phyloP scores from a whole-genome alignment of 352 stramenopile genomes.

The Phytophthora cryptogea region DNA sequence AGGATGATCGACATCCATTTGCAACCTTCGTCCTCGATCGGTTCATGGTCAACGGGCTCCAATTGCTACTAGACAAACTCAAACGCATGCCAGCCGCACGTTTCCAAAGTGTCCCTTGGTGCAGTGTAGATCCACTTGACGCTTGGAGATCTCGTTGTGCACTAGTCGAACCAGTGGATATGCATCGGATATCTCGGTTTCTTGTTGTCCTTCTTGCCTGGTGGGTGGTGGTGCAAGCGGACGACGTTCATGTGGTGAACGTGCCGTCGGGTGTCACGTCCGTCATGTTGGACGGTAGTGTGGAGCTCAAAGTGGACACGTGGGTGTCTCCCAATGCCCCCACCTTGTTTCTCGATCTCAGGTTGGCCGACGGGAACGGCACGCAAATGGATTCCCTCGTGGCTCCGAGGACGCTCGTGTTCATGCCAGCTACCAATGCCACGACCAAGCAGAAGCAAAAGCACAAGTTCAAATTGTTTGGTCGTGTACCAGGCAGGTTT shows the following conservation, averaged over 20 bases:
- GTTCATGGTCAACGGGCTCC: neutral
- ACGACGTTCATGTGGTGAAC: slow-evolving; percentile 39
- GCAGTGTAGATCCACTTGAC: slow-evolving; percentile 3
- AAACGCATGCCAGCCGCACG: slow-evolving; percentile 10
- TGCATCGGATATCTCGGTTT: slow-evolving; percentile 2
- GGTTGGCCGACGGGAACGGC: slow-evolving; percentile 45
- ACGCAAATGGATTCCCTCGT: slow-evolving; percentile 41
- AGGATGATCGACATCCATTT: slow-evolving; percentile 18
- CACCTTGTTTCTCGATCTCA: slow-evolving; percentile 52
- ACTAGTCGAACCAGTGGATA: neutral
- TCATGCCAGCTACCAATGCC: slow-evolving; percentile 35
- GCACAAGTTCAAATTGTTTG: slow-evolving; percentile 51
- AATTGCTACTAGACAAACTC: neutral
- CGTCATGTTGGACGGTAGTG: slow-evolving; percentile 39
- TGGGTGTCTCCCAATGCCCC: slow-evolving; percentile 41
- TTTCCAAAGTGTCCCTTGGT: slow-evolving; percentile 15
- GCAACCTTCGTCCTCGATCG: neutral
- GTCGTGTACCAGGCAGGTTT: slow-evolving; percentile 44
- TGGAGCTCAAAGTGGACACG: slow-evolving; percentile 52
- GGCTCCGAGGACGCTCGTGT: slow-evolving; percentile 41
- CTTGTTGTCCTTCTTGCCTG: slow-evolving; percentile 5
- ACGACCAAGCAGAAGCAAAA: slow-evolving; percentile 25
- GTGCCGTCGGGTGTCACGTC: slow-evolving; percentile 61
- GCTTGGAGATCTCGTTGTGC: slow-evolving; percentile 8
- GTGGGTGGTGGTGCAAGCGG: neutral